Percentiles rank a stretch among this genome's conserved stretches.
These are phyloP conservation scores for Xylariaceae sp. DNA, from an alignment of 2,329 filamentous ascomycete genomes.

Conservation along the genomic window DNA sequence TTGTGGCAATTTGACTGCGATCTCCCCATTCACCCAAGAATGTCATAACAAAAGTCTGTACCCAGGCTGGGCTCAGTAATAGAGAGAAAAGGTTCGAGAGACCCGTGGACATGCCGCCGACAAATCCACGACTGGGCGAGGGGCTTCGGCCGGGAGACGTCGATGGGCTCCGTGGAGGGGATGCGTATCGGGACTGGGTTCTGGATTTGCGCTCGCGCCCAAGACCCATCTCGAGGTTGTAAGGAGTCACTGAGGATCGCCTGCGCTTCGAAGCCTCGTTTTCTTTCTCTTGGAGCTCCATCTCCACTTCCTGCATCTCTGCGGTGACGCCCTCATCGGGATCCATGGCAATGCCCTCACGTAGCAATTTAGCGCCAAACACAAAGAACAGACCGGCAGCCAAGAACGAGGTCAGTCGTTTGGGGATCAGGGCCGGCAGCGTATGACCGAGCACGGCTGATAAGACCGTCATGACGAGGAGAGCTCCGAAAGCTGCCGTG, in stretches of 20 bases:
- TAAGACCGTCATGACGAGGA: slow-evolving; percentile 91
- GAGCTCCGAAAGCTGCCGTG: slow-evolving; percentile 84
- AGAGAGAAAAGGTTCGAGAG: slow-evolving; percentile 83
- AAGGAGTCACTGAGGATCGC: slow-evolving; percentile 67
- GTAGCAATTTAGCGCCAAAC: slow-evolving; percentile 79
- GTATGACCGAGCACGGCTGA: slow-evolving; percentile 91
- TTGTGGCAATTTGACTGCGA: slow-evolving; percentile 94
- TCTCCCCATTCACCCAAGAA: slow-evolving; percentile 99
- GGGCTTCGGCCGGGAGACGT: slow-evolving; percentile 64
- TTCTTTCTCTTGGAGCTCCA: slow-evolving; percentile 91
- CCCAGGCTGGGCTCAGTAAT: slow-evolving; percentile 91
- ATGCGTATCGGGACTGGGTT: slow-evolving; percentile 72
- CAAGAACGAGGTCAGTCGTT: slow-evolving; percentile 83
- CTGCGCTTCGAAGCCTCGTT: slow-evolving; percentile 64
- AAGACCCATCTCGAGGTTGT: slow-evolving; percentile 76
- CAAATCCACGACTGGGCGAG: slow-evolving; percentile 40
- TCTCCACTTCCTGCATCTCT: slow-evolving; percentile 96
- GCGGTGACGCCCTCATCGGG: slow-evolving; percentile 88
- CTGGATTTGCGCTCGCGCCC: slow-evolving; percentile 63
- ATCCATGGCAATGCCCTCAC: slow-evolving; percentile 84
- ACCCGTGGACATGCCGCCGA: slow-evolving; percentile 41
- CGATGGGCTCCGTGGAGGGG: slow-evolving; percentile 75
- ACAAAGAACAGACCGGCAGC: slow-evolving; percentile 81
- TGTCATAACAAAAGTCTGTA: slow-evolving; percentile 98
- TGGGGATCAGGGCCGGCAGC: slow-evolving; percentile 83